Base-by-base conservation (phyloP, 495 filamentous ascomycete genomes). In the Rhypophila decipiens region DNA sequence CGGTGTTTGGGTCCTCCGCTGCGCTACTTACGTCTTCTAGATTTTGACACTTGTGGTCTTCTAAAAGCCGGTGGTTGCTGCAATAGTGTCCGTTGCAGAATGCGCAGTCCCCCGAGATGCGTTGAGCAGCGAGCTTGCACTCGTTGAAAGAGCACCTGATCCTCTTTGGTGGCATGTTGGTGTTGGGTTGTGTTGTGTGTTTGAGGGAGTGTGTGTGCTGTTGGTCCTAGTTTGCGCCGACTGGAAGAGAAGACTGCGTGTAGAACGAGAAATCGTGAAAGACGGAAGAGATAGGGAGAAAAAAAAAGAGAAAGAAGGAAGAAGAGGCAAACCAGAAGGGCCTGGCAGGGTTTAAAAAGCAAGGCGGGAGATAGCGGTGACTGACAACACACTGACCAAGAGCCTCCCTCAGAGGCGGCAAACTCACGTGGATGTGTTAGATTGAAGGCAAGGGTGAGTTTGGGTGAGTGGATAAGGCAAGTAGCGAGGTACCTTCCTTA, bases 61-160 rank as follows among this genome's bases (percentile, higher is more conserved):
- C 93, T 39, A 97, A 66, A 67, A 97, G 79, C 13, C 93, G 76
- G 71, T 98, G 93, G 72, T 87, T 90, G 43, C 85, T 87, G 71
- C 93, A 98, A 73, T 86, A 97, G 65, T 93, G 86, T 13, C 90
- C 90, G 42, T 82, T 71, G 74, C 93, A 98, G 70, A 97, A 97
- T 44, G 80, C 84, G 73, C 93, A 98, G 69, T 97, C 93, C 9
- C 94, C 94, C 36, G 95, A 86, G 61, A 97, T 96, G 46, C 86
- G 80, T 64, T 94, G 88, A 19, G 90, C 89, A 24, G 78, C 76
- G 51, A 84, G 79, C 64, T 78, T 88, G 80, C 93, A 98, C 51
- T 87, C 83, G 71, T 88, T 89, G 75, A 84, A 88, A 51, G 78
- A 83, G 76, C 93, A 98, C 49, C 83, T 79, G 53, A 85, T 81